Percentiles rank a stretch among this genome's conserved stretches.
These are phyloP conservation scores for Phaseolus coccineus DNA, from an alignment of 331 rosid species.

Conservation along the genomic window DNA sequence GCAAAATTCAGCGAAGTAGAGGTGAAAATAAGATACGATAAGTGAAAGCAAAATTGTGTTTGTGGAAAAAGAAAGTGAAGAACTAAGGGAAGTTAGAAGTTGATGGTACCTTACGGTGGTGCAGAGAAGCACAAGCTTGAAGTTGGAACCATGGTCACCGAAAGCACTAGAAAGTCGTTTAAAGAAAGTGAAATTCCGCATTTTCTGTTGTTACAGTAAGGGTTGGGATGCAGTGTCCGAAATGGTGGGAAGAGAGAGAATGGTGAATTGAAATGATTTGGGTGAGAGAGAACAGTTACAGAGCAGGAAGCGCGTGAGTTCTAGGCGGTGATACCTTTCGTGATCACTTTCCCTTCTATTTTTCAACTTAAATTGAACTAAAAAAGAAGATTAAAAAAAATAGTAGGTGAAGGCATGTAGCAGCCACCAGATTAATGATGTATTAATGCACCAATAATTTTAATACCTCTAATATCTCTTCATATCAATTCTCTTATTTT, in stretches of 20 bases:
- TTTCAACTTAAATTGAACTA: too few relatives aligned
- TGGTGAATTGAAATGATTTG: background rate
- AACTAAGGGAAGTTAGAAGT: background rate
- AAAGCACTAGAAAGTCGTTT: conserved; percentile 58
- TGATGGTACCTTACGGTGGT: conserved; percentile 76
- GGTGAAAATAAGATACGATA: background rate
- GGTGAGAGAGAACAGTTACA: conserved; percentile 34
- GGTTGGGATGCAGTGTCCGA: conserved; percentile 2
- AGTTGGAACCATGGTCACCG: conserved; percentile 57
- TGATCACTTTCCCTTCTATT: background rate
- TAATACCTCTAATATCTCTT: background rate
- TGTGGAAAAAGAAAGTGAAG: background rate
- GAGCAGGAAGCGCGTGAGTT: conserved; percentile 37
- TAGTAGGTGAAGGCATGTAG: background rate
- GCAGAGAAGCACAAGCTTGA: conserved; percentile 70
- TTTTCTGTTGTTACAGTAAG: conserved; percentile 30
- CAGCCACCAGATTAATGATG: background rate
- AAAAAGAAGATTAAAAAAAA: background rate
- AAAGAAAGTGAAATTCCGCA: conserved; percentile 59
- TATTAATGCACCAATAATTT: background rate
- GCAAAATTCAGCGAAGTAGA: background rate
- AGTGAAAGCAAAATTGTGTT: background rate
- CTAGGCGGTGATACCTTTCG: conserved; percentile 18
- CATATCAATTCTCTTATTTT: too few relatives aligned
- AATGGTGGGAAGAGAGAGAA: conserved; percentile 10